Evolutionary conservation across 1,139 yeast genomes (phyloP), one percentile per base, ranked within the genome.

Genomic region (Eremothecium cymbalariae): DNA sequence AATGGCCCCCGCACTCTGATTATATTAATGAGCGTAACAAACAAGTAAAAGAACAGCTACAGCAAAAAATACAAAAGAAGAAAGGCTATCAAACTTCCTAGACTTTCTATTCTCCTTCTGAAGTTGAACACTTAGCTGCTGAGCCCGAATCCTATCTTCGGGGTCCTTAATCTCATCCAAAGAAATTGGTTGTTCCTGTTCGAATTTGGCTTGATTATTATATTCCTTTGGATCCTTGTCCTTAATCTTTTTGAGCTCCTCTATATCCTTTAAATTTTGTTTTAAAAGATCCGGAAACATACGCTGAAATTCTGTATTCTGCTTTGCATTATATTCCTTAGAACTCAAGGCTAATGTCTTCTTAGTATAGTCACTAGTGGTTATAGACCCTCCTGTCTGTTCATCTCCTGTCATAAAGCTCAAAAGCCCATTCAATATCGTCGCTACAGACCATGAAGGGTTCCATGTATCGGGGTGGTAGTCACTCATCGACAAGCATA

Each of bases 401-500:
- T 74, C 79, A 33, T 64, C 64, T 9, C 76, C 67, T 2, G 79
- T 74, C 95, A 86, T 86, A 51, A 86, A 86, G 52, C 94, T 81
- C 46, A 86, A 63, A 32, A 86, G 62, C 0, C 96, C 96, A 6
- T 78, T 82, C 47, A 86, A 65, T 15, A 86, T 86, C 0, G 95
- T 84, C 18, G 84, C 68, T 14, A 86, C 95, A 37, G 85, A 77
- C 96, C 96, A 86, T 4, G 94, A 85, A 1, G 96, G 95, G 57
- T 86, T 85, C 96, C 96, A 86, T 1, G 82, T 65, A 55, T 84
- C 90, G 6, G 95, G 96, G 50, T 88, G 97, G 58, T 76, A 86
- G 56, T 88, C 96, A 49, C 90, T 78, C 77, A 88, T 86, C 27
- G 86, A 77, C 33, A 88, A 64, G 61, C 97, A 88, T 31, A 88